Percentiles rank a stretch among this genome's conserved stretches.
phyloP scores from a whole-genome alignment of 2,329 filamentous ascomycete genomes.

The Aphanoascus verrucosus region DNA sequence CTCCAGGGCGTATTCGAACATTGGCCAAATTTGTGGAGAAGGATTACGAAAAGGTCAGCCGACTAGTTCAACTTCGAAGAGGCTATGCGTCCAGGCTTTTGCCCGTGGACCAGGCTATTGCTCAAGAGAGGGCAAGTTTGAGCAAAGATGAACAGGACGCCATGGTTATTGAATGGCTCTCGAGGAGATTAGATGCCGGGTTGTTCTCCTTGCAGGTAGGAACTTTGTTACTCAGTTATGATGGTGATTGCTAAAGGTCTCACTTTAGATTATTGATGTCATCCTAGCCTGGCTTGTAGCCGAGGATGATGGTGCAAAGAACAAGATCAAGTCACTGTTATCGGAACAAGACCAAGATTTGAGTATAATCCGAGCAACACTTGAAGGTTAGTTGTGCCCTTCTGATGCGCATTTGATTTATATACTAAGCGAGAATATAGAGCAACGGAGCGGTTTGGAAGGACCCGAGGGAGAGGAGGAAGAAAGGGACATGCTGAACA shows the following conservation, averaged over 20 bases:
- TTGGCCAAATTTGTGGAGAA: constrained; percentile 95
- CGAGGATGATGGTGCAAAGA: constrained; percentile 67
- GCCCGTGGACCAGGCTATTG: constrained; percentile 53
- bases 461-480: constrained; percentile 45
- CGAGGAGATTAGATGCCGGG: constrained; percentile 68
- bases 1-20: constrained; percentile 65
- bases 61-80: constrained; percentile 58
- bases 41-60: constrained; percentile 72
- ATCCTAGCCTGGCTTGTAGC: constrained; percentile 83
- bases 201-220: constrained; percentile 63
- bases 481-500: constrained; percentile 55
- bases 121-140: constrained; percentile 45
- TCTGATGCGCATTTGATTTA: not conserved
- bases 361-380: constrained; percentile 51
- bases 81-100: constrained; percentile 57
- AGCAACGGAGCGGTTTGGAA: constrained; percentile 52
- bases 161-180: constrained; percentile 60
- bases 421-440: constrained; percentile 27
- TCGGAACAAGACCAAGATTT: constrained; percentile 58
- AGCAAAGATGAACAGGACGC: constrained; percentile 50
- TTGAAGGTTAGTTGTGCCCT: constrained; percentile 45
- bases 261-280: constrained; percentile 57
- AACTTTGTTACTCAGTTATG: not conserved
- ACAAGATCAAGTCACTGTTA: constrained; percentile 53
- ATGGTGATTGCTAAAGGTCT: not conserved